Evolutionary conservation across 352 stramenopile genomes (phyloP).

Genomic region (Pythium myriotylum): DNA sequence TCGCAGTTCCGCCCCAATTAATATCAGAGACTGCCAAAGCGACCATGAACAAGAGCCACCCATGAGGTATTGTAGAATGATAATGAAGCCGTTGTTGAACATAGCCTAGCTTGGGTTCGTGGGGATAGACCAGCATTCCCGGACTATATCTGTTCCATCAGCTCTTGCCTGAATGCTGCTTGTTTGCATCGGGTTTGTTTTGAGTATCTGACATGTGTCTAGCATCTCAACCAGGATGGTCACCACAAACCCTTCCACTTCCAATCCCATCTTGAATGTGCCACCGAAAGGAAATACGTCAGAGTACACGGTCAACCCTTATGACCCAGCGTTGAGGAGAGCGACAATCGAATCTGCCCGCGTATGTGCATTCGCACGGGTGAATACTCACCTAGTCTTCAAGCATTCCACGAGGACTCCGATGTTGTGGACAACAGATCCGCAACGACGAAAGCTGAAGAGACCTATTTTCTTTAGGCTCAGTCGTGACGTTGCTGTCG

Average conservation of each 20-base stretch:
- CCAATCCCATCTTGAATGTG: no score
- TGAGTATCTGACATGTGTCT: no score
- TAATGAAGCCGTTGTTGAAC: slow-evolving; percentile 3
- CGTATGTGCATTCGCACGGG: slow-evolving; percentile 51
- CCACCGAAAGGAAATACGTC: no score
- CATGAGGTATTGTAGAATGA: slow-evolving; percentile 34
- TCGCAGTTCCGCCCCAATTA: neutral
- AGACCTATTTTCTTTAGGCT: slow-evolving; percentile 46
- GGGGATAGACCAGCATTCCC: no score
- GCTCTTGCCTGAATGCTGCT: no score
- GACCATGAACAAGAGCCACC: slow-evolving; percentile 4
- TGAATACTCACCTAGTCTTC: slow-evolving; percentile 46
- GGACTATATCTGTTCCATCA: no score
- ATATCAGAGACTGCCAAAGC: neutral
- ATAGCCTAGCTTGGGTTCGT: slow-evolving; percentile 6
- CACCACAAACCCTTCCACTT: no score
- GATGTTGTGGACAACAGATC: slow-evolving; percentile 44
- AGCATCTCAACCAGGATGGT: no score
- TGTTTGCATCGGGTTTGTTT: no score
- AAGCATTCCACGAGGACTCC: slow-evolving; percentile 57
- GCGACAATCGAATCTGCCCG: slow-evolving; percentile 41
- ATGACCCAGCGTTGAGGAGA: slow-evolving; percentile 48
- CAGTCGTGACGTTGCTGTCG: slow-evolving; percentile 33
- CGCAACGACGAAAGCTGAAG: slow-evolving; percentile 56
- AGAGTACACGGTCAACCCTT: slow-evolving; percentile 71